Conservation (phyloP, 306 rosid genomes). For the Alnus glutinosa region DNA sequence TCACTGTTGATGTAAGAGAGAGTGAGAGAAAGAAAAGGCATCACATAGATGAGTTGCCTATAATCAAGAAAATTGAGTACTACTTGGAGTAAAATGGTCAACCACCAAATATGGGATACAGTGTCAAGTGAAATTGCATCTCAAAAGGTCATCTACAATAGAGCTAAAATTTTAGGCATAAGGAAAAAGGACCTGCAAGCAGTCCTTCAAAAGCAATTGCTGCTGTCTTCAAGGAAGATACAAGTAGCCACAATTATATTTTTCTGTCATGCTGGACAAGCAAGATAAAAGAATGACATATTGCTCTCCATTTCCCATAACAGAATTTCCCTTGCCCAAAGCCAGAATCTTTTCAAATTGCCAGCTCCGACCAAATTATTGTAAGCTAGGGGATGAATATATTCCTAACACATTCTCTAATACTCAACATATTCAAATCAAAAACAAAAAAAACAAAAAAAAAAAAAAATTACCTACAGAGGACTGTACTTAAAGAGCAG, state of each 20-base stretch:
- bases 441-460: too few species aligned
- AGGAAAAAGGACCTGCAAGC: background rate
- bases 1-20: slow-evolving; percentile 51
- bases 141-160: background rate
- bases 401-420: background rate
- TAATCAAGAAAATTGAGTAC: background rate
- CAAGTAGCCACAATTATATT: background rate
- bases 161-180: background rate
- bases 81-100: background rate
- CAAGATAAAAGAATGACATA: background rate
- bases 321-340: background rate
- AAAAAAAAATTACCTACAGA: background rate
- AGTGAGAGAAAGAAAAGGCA: background rate
- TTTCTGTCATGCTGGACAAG: background rate
- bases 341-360: background rate
- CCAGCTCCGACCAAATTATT: background rate
- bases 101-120: background rate
- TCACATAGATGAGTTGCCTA: background rate
- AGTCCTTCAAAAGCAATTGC: background rate
- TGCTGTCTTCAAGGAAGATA: background rate
- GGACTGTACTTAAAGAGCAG: background rate
- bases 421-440: background rate
- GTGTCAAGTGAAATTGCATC: background rate
- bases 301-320: background rate
- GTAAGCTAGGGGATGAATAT: background rate